phyloP scores from a whole-genome alignment of 139 green algal species.

The Tetraselmis striata region DNA sequence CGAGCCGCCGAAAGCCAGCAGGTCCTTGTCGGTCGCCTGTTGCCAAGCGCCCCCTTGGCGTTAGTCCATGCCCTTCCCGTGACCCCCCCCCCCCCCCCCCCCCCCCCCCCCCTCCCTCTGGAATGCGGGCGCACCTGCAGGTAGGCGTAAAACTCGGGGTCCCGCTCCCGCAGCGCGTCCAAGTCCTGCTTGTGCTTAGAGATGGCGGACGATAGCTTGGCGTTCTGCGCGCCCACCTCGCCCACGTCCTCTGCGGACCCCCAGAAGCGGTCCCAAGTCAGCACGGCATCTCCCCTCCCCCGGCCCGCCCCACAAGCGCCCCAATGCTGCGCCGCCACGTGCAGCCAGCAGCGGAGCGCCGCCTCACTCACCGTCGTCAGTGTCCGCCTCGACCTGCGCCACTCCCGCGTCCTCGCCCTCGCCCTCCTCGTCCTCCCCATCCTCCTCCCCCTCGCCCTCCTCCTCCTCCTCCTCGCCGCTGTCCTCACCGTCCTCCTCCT shows the following conservation, averaged over 20 bases:
- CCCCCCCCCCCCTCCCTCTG: neutral
- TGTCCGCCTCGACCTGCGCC: too few relatives aligned
- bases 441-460: neutral
- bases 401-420: too few relatives aligned
- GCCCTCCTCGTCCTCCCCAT: constrained; percentile 49
- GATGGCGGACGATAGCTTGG: constrained; percentile 17
- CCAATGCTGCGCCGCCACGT: too few relatives aligned
- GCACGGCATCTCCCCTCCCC: too few relatives aligned
- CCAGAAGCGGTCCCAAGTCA: too few relatives aligned
- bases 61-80: too few relatives aligned
- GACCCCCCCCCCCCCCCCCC: too few relatives aligned
- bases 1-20: constrained; percentile 74
- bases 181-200: constrained; percentile 65
- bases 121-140: constrained; percentile 21
- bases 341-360: too few relatives aligned
- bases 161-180: constrained; percentile 67
- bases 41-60: too few relatives aligned
- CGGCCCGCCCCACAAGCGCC: too few relatives aligned
- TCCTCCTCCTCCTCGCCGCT: neutral
- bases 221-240: constrained; percentile 16
- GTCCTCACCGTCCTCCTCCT: constrained; percentile 16
- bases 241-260: neutral
- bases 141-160: constrained; percentile 94
- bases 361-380: too few relatives aligned
- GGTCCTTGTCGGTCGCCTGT: constrained; percentile 75